Base-by-base conservation (phyloP, 306 rosid species). In the Prunus armeniaca region DNA sequence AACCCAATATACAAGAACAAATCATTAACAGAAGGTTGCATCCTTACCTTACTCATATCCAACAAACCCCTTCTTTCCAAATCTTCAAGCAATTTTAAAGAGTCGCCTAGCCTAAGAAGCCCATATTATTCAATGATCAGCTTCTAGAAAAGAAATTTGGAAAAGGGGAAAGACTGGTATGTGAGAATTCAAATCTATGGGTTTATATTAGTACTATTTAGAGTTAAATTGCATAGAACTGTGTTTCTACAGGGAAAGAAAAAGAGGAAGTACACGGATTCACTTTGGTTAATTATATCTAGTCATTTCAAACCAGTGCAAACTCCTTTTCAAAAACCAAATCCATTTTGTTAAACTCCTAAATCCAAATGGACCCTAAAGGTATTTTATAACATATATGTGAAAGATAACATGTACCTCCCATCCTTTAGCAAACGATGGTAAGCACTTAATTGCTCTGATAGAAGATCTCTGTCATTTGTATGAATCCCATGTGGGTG, bases 1-100 rank as follows among this genome's bases (percentile, higher is more conserved):
- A 63, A 78, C 73, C 61, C 47, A 57, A 73, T 75, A 51, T 69
- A 73, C 73, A 85, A 72, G 54, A 79, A 76, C 38, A 65, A 25
- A 66, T 75, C 74, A 64, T 75, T 38, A 75, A 68, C 72, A 71
- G 45, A 82, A 69, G 28, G 69, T 72, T 66, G 75, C 69, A 67
- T 50, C 41, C 64, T 85, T 84, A 95, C 99, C 97, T 95, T 95
- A 30, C 78, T 92, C 99, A 95, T 92, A 82, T 92, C 99, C 82
- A 95, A 79, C 79, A 87, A 68, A 71, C 89, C 88, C 77, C 79
- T 86, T 49, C 52, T 80, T 78, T 95, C 97, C 97, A 90, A 73
- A 77, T 90, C 90, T 82, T 95, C 89, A 79, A 95, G 97, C 83
- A 90, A 78, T 69, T 83, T 85, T 62, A 95, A 72, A 56, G 92